These are phyloP conservation scores for Penstemon barbatus DNA, from an alignment of 257 asterid species.

Conservation along the genomic window DNA sequence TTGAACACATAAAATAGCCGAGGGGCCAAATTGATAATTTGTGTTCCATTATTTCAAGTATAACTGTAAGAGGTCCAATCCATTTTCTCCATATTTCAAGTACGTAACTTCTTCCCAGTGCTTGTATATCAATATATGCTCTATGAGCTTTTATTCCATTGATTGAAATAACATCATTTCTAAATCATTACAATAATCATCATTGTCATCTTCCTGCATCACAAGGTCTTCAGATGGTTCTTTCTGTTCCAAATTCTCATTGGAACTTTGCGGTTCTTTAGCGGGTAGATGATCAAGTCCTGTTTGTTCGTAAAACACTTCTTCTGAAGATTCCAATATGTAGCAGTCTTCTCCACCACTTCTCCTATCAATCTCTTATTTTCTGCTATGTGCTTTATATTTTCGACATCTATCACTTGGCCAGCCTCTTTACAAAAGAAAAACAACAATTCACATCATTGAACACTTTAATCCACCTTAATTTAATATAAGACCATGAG, in stretches of 20 bases:
- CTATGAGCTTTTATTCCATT: too few species aligned
- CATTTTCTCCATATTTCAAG: background rate
- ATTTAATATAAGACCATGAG: background rate
- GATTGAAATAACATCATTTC: too few species aligned
- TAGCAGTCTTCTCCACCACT: conserved; percentile 50
- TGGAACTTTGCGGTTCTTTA: too few species aligned
- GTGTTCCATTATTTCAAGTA: too few species aligned
- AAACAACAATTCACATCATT: conserved; percentile 13
- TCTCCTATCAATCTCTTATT: conserved; percentile 56
- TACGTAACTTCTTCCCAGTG: background rate
- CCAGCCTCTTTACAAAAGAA: conserved; percentile 54
- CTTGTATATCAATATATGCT: too few species aligned
- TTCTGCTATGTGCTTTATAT: conserved; percentile 70
- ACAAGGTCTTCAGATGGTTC: too few species aligned
- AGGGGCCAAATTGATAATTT: too few species aligned
- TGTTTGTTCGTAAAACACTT: conserved; percentile 50
- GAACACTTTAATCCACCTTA: background rate
- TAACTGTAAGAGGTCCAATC: background rate
- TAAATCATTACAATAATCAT: too few species aligned
- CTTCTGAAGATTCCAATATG: conserved; percentile 67
- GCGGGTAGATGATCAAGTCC: conserved; percentile 34
- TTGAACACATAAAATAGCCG: too few species aligned
- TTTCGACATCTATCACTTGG: conserved; percentile 53
- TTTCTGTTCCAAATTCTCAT: too few species aligned
- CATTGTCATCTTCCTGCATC: too few species aligned